Evolutionary conservation across 306 rosid genomes (phyloP), one percentile per base, ranked within the genome.

Genomic region (Vigna reflexopilosa): DNA sequence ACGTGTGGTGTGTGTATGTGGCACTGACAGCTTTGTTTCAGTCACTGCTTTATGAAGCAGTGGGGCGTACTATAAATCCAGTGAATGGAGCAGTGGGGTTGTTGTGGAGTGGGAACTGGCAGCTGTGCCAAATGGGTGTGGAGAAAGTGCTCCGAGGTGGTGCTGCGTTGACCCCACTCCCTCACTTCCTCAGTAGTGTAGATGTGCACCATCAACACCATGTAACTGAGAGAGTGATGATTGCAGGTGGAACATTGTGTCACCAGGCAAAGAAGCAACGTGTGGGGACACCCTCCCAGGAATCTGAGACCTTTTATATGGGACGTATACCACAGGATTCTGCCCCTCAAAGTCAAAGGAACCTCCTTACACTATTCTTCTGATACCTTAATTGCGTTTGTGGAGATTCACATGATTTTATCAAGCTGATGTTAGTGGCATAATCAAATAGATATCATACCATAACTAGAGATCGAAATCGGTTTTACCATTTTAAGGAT

Each of bases 41-140:
- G 83, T 94, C 98, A 12, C 83, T 94, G 70, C 19, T 94, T 59
- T 92, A 81, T 72, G 98, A 94, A 73, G 97, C 95, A 38, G 93
- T 88, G 50, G 98, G 97, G 34, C 86, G 97, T 55, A 92, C 89
- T 4, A 83, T 94, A 47, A 89, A 92, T 77, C 97, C 98, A 3
- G 95, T 92, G 14, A 87, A 82, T 56, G 98, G 98, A 58, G 97
- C 89, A 12, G 96, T 88, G 19, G 98, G 95, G 54, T 77, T 94
- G 11, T 85, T 94, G 10, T 87, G 88, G 88, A 79, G 77, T 2
- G 97, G 97, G 8, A 88, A 90, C 55, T 94, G 98, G 98, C 83
- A 90, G 9, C 78, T 94, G 22, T 92, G 97, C 77, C 95, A 92
- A 67, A 12, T 72, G 55, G 98, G 87, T 20, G 93, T 88, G 9